Conservation (phyloP, 257 asterid species). For the Anisodus tanguticus region DNA sequence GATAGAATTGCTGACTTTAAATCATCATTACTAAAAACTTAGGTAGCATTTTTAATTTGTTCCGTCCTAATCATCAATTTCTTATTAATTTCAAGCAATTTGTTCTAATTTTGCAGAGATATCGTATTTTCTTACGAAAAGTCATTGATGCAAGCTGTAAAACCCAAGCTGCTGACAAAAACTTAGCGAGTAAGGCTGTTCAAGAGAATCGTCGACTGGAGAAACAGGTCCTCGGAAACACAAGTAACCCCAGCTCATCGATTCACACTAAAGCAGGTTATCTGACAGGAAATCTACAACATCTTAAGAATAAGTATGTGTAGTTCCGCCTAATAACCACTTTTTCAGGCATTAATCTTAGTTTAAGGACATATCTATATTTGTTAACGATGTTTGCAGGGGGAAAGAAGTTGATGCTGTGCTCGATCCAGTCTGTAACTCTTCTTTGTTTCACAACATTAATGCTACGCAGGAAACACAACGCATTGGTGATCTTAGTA, state of each 20-base stretch:
- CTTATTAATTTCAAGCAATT: background rate
- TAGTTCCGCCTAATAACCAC: background rate
- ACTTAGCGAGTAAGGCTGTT: background rate
- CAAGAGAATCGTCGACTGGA: slow-evolving; percentile 13
- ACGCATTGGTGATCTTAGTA: slow-evolving; percentile 17
- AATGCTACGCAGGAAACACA: background rate
- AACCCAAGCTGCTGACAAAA: slow-evolving; percentile 8
- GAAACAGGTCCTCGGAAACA: background rate
- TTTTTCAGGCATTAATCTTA: background rate
- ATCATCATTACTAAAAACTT: background rate
- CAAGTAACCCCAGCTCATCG: background rate
- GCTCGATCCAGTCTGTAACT: slow-evolving; percentile 1
- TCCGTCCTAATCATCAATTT: background rate
- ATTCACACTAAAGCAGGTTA: slow-evolving; percentile 3
- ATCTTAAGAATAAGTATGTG: background rate
- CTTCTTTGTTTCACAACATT: background rate
- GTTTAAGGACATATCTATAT: background rate
- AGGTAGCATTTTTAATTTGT: background rate
- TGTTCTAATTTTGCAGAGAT: slow-evolving; percentile 25
- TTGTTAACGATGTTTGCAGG: slow-evolving; percentile 11
- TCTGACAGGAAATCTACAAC: background rate
- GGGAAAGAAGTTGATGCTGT: slow-evolving; percentile 6
- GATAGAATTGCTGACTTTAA: background rate
- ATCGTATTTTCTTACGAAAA: slow-evolving; percentile 10
- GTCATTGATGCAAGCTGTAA: slow-evolving; percentile 11